Evolutionary conservation across 163 green algal genomes (phyloP).

Genomic region (Smithsoniella earleae): DNA sequence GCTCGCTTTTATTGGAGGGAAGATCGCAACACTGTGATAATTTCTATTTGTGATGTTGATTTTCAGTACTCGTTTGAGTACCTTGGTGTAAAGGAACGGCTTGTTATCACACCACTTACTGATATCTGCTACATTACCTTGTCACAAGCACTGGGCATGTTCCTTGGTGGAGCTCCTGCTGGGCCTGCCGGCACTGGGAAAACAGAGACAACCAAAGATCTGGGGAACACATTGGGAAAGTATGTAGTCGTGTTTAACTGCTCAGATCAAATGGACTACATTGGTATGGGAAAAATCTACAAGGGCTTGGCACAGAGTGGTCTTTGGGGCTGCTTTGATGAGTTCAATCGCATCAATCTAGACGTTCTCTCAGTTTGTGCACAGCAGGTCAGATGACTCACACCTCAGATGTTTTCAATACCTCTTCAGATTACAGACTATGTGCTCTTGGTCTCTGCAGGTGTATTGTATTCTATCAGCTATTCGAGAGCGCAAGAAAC

Average conservation of each 20-base stretch:
- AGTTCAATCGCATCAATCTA: slow-evolving; percentile 96
- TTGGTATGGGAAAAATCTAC: slow-evolving; percentile 93
- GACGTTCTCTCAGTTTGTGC: slow-evolving; percentile 90
- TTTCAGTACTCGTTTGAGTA: slow-evolving; percentile 90
- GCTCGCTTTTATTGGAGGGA: slow-evolving; percentile 84
- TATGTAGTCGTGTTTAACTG: slow-evolving; percentile 97
- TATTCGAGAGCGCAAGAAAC: slow-evolving; percentile 78
- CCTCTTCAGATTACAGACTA: no score
- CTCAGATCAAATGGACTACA: slow-evolving; percentile 86
- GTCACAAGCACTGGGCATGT: slow-evolving; percentile 86
- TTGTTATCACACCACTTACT: slow-evolving; percentile 92
- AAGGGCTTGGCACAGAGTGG: slow-evolving; percentile 86
- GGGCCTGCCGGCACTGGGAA: slow-evolving; percentile 86
- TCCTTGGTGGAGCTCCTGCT: slow-evolving; percentile 78
- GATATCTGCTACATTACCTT: slow-evolving; percentile 94
- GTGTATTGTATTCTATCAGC: slow-evolving; percentile 80
- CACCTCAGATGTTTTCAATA: no score
- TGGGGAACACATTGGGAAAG: slow-evolving; percentile 86
- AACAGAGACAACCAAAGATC: slow-evolving; percentile 91
- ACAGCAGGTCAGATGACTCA: slow-evolving; percentile 71
- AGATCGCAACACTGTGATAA: slow-evolving; percentile 77
- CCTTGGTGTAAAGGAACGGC: slow-evolving; percentile 83
- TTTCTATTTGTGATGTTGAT: slow-evolving; percentile 91
- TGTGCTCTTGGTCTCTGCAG: slow-evolving; percentile 37
- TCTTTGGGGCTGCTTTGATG: slow-evolving; percentile 92